phyloP scores from a whole-genome alignment of 1,139 yeast species.

The Wickerhamiella infanticola region DNA sequence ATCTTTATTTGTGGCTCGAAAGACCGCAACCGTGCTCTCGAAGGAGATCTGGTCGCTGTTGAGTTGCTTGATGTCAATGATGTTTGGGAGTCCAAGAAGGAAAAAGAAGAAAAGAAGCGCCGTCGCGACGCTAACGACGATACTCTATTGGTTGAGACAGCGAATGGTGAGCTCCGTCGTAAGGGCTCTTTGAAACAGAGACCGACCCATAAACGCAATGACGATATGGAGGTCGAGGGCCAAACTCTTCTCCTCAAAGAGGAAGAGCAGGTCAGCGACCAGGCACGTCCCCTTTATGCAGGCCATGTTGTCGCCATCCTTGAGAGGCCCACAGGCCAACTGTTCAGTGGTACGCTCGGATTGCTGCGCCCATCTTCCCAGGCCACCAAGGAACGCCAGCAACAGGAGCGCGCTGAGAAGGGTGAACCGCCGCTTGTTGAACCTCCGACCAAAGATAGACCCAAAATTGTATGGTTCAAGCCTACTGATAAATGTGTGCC shows the following conservation, averaged over 20 bases:
- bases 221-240: conserved; percentile 97
- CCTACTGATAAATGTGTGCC: conserved; percentile 98
- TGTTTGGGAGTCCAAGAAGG: conserved; percentile 93
- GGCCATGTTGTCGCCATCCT: conserved; percentile 97
- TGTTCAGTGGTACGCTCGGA: conserved; percentile 80
- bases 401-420: conserved; percentile 34
- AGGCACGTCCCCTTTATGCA: conserved; percentile 83
- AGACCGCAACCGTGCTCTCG: conserved; percentile 92
- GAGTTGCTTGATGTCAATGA: conserved; percentile 90
- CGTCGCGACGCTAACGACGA: conserved; percentile 29
- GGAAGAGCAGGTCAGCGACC: conserved; percentile 91
- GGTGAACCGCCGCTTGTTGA: conserved; percentile 26
- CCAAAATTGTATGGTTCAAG: conserved; percentile 97
- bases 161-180: conserved; percentile 42
- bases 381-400: conserved; percentile 66
- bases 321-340: conserved; percentile 93
- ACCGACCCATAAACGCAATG: conserved; percentile 96
- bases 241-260: conserved; percentile 81
- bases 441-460: conserved; percentile 24
- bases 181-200: conserved; percentile 87
- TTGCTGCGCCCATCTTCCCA: conserved; percentile 92
- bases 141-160: conserved; percentile 10
- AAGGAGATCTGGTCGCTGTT: conserved; percentile 91
- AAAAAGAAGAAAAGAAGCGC: conserved; percentile 92
- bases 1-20: conserved; percentile 97